These are phyloP conservation scores for Zelonia costaricensis DNA, from an alignment of 208 protist genomes.

Conservation along the genomic window DNA sequence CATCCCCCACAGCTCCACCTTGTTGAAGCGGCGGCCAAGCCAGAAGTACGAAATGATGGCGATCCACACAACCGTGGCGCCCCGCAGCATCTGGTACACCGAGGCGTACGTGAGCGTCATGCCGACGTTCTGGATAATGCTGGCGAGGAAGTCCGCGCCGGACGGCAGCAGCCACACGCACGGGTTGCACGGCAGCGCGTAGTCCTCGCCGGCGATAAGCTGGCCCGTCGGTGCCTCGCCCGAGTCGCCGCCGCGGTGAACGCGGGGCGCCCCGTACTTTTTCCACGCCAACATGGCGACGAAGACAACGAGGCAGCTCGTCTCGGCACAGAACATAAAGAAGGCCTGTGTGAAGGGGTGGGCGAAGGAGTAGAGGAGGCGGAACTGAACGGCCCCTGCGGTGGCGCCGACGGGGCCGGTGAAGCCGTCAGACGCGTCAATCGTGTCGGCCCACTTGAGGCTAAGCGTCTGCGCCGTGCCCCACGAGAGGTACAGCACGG, in stretches of 20 bases:
- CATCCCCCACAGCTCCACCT: constrained; percentile 74
- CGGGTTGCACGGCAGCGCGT: constrained; percentile 51
- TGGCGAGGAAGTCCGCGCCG: constrained; percentile 82
- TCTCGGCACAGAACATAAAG: constrained; percentile 85
- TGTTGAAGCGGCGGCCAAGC: constrained; percentile 60
- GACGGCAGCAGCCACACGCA: constrained; percentile 63
- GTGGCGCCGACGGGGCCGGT: background rate
- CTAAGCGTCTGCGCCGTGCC: constrained; percentile 63
- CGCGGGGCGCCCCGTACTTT: constrained; percentile 14
- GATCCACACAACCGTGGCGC: constrained; percentile 89
- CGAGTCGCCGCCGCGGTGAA: background rate
- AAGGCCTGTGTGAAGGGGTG: constrained; percentile 84
- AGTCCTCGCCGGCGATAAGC: constrained; percentile 36
- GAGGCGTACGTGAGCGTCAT: constrained; percentile 87
- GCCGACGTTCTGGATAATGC: constrained; percentile 86
- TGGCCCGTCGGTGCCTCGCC: background rate
- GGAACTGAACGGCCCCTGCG: constrained; percentile 7
- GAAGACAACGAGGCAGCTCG: constrained; percentile 65
- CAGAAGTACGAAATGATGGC: constrained; percentile 84
- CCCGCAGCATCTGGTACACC: constrained; percentile 94
- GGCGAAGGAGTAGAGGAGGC: constrained; percentile 54
- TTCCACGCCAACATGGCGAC: constrained; percentile 29
- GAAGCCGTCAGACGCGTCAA: constrained; percentile 37
- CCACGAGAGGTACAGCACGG: constrained; percentile 45
- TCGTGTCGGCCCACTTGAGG: constrained; percentile 52